A percentile compares a stretch with the other conserved stretches of the same genome.
Evolutionary conservation across 768 basidiomycete species (phyloP).

Genomic region (Megacollybia marginata): DNA sequence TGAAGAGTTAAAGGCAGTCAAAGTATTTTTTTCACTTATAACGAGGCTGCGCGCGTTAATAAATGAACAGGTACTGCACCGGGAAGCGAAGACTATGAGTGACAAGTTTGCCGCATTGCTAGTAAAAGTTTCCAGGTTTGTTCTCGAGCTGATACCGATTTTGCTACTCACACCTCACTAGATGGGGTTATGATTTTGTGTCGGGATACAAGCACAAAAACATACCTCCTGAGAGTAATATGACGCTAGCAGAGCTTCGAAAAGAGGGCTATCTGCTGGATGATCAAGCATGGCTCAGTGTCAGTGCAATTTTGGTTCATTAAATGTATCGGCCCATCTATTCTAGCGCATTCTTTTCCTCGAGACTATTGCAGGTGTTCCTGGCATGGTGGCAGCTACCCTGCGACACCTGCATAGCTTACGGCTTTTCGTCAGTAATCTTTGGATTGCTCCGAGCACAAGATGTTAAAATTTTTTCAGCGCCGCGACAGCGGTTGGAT

Average conservation of each 20-base stretch:
- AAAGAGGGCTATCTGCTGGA: constrained; percentile 68
- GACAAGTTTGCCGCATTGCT: constrained; percentile 62
- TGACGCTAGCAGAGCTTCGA: constrained; percentile 69
- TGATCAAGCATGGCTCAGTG: constrained; percentile 71
- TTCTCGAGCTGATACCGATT: constrained; percentile 1
- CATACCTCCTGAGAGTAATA: constrained; percentile 50
- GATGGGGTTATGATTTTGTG: constrained; percentile 74
- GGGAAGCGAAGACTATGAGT: constrained; percentile 50
- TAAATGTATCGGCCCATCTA: neutral
- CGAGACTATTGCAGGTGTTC: constrained; percentile 90
- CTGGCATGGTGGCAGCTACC: constrained; percentile 91
- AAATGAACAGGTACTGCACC: constrained; percentile 55
- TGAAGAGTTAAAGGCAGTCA: constrained; percentile 65
- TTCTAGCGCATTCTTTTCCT: constrained; percentile 50
- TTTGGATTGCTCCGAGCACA: neutral
- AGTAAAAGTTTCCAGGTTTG: constrained; percentile 13
- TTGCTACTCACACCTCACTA: constrained; percentile 8
- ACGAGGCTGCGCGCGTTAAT: neutral
- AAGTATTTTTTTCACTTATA: constrained; percentile 32
- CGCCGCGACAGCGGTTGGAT: constrained; percentile 64
- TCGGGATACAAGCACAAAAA: constrained; percentile 79
- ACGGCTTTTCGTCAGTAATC: constrained; percentile 65
- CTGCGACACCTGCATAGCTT: constrained; percentile 85
- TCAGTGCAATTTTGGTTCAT: constrained; percentile 25
- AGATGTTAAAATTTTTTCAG: constrained; percentile 15